Conservation (phyloP, 768 basidiomycete genomes). For the Termitomyces sp. region DNA sequence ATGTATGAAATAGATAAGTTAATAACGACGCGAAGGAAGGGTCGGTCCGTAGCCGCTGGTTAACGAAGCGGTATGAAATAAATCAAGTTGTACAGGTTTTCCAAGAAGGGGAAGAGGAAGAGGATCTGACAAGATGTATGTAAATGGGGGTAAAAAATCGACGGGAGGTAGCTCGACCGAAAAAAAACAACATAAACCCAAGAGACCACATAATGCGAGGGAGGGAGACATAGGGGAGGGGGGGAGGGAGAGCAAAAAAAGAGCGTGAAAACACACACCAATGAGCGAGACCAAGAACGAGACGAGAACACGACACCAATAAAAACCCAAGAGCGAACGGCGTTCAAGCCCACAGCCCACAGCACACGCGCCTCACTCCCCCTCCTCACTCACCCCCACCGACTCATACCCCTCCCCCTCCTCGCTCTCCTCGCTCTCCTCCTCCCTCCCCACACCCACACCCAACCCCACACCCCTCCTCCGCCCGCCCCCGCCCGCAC, state of each 20-base stretch:
- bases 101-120: neutral
- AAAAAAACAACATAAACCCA: no score
- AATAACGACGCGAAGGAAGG: no score
- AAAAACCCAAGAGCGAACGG: no score
- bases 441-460: neutral
- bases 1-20: no score
- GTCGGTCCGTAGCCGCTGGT: no score
- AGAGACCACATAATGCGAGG: neutral
- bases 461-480: neutral
- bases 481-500: neutral
- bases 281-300: no score
- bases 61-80: neutral
- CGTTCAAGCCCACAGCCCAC: neutral
- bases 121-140: no score
- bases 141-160: neutral
- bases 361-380: neutral
- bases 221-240: neutral
- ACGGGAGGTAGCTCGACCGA: no score
- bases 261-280: no score
- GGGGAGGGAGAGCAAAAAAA: neutral
- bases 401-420: constrained; percentile 11
- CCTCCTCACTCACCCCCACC: constrained; percentile 1
- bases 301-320: no score
- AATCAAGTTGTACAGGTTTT: neutral
- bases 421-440: constrained; percentile 9